These are phyloP conservation scores for Umbelopsis sp. DNA, from an alignment of 192 early-diverging fungal species.

Conservation along the genomic window DNA sequence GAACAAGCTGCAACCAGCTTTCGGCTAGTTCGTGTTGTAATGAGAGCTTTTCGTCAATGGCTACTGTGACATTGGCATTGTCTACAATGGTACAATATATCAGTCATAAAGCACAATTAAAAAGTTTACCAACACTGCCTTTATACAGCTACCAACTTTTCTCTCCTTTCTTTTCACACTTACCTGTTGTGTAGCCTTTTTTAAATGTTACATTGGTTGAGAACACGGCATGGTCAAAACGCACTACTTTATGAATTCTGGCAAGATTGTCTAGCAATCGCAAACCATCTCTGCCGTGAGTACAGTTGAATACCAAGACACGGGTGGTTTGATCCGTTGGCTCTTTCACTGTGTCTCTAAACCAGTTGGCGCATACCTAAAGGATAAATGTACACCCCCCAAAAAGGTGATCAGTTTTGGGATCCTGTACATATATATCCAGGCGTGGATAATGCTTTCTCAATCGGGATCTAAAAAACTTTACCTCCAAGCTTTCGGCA, in stretches of 20 bases:
- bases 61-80: slow-evolving; percentile 71
- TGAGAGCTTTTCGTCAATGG: slow-evolving; percentile 56
- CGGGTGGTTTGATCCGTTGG: slow-evolving; percentile 27
- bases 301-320: slow-evolving; percentile 89
- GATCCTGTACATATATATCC: slow-evolving; percentile 55
- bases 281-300: slow-evolving; percentile 69
- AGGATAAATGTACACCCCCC: slow-evolving; percentile 23
- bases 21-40: slow-evolving; percentile 65
- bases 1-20: slow-evolving; percentile 55
- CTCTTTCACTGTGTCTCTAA: slow-evolving; percentile 29
- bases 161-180: not conserved
- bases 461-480: not conserved
- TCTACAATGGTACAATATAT: slow-evolving; percentile 45
- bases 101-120: not conserved
- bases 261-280: slow-evolving; percentile 71
- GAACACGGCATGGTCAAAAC: slow-evolving; percentile 76
- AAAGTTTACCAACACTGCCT: slow-evolving; percentile 37
- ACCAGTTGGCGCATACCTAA: slow-evolving; percentile 58
- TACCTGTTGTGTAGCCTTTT: slow-evolving; percentile 40
- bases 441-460: slow-evolving; percentile 37
- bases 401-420: not conserved
- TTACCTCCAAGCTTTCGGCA: slow-evolving; percentile 74
- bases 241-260: slow-evolving; percentile 38
- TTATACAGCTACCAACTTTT: not conserved
- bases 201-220: slow-evolving; percentile 70